Evolutionary conservation across 257 asterid genomes (phyloP).

Genomic region (Rubia yunnanensis): DNA sequence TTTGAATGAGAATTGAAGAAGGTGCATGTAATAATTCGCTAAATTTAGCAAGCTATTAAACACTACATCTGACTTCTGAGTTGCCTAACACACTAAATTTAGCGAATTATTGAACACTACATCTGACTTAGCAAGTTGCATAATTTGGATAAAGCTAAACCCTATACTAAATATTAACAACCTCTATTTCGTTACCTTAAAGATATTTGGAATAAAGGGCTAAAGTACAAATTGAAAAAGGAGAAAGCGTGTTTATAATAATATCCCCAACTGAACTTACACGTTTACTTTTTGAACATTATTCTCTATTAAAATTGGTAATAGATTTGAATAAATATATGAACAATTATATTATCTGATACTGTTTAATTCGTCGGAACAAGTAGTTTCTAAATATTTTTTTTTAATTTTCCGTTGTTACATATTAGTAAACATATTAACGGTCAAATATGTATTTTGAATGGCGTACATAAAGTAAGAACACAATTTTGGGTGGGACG

Average conservation of each 20-base stretch:
- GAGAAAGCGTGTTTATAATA: neutral
- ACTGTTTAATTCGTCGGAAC: too few species aligned
- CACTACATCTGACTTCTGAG: neutral
- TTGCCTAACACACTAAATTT: neutral
- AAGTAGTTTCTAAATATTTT: too few species aligned
- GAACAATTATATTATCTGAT: too few species aligned
- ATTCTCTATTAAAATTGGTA: too few species aligned
- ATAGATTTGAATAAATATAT: too few species aligned
- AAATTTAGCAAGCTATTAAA: neutral
- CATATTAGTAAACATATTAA: too few species aligned
- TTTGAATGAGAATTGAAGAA: neutral
- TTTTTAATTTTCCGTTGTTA: too few species aligned
- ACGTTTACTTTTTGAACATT: too few species aligned
- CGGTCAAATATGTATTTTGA: too few species aligned
- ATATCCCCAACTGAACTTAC: too few species aligned
- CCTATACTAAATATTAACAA: neutral
- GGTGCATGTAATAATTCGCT: neutral
- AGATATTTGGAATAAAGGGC: neutral
- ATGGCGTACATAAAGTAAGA: too few species aligned
- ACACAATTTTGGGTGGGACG: too few species aligned
- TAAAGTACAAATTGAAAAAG: neutral
- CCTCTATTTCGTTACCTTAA: neutral
- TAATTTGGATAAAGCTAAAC: neutral
- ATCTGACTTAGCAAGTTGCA: neutral
- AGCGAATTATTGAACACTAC: neutral